Base-by-base conservation (phyloP, 352 stramenopile species). In the Pilasporangium apinafurcum region DNA sequence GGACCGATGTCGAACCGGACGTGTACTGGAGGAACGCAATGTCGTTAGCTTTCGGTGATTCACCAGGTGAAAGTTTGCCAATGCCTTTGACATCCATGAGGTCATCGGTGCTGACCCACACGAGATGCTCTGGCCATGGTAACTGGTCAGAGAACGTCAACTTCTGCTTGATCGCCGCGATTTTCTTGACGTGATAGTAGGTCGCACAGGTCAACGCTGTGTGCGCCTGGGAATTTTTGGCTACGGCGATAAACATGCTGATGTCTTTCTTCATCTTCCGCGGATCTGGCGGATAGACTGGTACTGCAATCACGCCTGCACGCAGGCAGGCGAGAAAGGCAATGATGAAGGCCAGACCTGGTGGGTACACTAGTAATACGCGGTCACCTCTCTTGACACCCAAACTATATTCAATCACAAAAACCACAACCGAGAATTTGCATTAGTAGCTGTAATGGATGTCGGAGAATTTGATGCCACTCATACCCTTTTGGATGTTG, bases 21-120 rank as follows among this genome's bases (percentile, higher is more conserved):
- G 96, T 99, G 77, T 98, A 99, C 74, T 99, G 97, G n/a, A 99
- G 65, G 67, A 99, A 99, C 17, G 96, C 96, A 4, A 98, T 62
- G 36, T 68, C 70, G 8, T 65, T 54, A 53, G 68, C 59, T 30
- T 53, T 59, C 9, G 76, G 75, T 5, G 62, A 51, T 25, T 69
- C 60, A 37, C 28, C 46, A 0, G 52, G 34, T 5, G 53, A 46
- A 16, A 86, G 59, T 44, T 38, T 36, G n/a, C 79, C 57, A 25
- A 84, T 40, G 2, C 59, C 62, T 26, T 77, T 76, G 22, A 48
- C 31, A 9, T 76, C 55, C 12, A 87, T 57, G 27, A 88, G 54
- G 43, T 82, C 62, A 37, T 97, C 82, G 2, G 87, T 95, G 14
- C 86, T 71, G 42, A 95, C 61, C 92, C 92, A 98, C 13, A 64